These are phyloP conservation scores for Dictyostelium intermedium DNA, from an alignment of 78 protist genomes.

Conservation along the genomic window DNA sequence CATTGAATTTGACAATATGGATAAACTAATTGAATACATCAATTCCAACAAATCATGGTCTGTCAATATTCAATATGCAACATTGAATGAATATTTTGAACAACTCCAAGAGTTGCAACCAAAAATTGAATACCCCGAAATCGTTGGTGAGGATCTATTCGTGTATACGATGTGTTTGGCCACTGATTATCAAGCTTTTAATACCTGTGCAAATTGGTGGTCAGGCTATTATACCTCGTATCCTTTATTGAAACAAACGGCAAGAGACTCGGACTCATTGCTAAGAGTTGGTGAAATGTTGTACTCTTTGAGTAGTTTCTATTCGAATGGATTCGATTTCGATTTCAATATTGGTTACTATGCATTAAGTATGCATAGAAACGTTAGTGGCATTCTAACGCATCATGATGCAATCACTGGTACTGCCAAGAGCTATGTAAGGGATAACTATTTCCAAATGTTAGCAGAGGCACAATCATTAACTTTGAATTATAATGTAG, in stretches of 20 bases:
- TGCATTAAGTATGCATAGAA: constrained; percentile 28
- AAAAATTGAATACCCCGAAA: not conserved
- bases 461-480: constrained; percentile 3
- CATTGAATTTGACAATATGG: constrained; percentile 68
- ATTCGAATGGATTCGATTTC: constrained; percentile 2
- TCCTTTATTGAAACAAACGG: constrained; percentile 35
- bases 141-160: not conserved
- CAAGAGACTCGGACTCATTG: constrained; percentile 4
- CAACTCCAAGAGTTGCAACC: not conserved
- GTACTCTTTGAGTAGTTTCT: not conserved
- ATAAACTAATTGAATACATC: constrained; percentile 57
- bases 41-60: constrained; percentile 4
- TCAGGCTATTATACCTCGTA: constrained; percentile 25
- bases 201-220: constrained; percentile 62
- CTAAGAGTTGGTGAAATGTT: constrained; percentile 25
- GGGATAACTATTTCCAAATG: constrained; percentile 46
- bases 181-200: not conserved
- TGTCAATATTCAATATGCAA: constrained; percentile 7
- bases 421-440: constrained; percentile 8
- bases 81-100: constrained; percentile 46
- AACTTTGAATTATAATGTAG: not conserved
- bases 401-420: constrained; percentile 75
- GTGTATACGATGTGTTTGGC: constrained; percentile 34
- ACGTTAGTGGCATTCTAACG: constrained; percentile 49
- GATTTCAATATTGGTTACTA: not conserved